Conservation (phyloP, 2,329 filamentous ascomycete genomes). For the Graphiopsis chlorocephala region DNA sequence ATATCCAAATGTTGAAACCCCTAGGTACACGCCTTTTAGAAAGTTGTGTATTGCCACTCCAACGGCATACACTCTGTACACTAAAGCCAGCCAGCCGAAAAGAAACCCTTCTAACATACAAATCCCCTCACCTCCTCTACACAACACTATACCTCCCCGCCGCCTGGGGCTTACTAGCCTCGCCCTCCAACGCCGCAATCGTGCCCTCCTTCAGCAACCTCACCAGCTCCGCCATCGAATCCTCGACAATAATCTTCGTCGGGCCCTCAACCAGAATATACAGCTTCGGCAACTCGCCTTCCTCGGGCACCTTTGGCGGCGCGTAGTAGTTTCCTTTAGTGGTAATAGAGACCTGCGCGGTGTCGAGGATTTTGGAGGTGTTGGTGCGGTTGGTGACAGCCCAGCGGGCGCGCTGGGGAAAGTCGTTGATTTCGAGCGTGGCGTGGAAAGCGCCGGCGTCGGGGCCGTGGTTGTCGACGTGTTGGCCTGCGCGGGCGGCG, state of each 20-base stretch:
- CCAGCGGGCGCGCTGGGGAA: conserved; percentile 97
- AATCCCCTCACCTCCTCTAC: background rate
- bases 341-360: conserved; percentile 92
- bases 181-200: conserved; percentile 82
- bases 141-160: conserved; percentile 79
- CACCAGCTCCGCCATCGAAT: conserved; percentile 86
- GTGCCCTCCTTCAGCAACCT: conserved; percentile 86
- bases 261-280: conserved; percentile 98
- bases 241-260: conserved; percentile 86
- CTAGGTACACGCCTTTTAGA: background rate
- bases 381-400: conserved; percentile 98
- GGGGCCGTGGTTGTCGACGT: conserved; percentile 97
- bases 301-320: conserved; percentile 72
- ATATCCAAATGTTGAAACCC: too few species aligned
- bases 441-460: conserved; percentile 96
- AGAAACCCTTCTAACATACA: background rate
- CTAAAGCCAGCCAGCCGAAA: background rate
- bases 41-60: background rate
- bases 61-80: background rate
- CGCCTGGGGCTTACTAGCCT: conserved; percentile 74
- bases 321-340: conserved; percentile 93
- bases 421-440: conserved; percentile 98
- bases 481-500: conserved; percentile 84
- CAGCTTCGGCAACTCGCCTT: conserved; percentile 81
- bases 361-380: conserved; percentile 94